Evolutionary conservation across 495 filamentous ascomycete genomes (phyloP).

Genomic region (Daldinia decipiens): DNA sequence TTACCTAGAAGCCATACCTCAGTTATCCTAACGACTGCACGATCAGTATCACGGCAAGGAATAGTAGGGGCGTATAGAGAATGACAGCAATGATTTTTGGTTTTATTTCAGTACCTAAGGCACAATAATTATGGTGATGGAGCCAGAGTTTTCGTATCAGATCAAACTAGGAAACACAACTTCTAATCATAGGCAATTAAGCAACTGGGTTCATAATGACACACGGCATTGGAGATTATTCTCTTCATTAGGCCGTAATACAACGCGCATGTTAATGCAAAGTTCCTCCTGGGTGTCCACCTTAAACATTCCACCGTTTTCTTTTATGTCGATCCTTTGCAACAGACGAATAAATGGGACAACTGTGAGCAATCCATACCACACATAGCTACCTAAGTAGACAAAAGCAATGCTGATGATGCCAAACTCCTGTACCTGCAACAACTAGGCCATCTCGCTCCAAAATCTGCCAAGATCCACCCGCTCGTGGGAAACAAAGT

Average conservation of each 20-base stretch:
- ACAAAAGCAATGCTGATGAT: constrained; percentile 4
- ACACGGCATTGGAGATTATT: neutral
- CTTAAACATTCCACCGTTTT: constrained; percentile 12
- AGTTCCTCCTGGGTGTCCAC: constrained; percentile 11
- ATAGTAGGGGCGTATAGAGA: too few relatives aligned
- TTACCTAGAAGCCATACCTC: too few relatives aligned
- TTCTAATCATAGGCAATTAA: constrained; percentile 1
- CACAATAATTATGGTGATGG: neutral
- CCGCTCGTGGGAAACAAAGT: neutral
- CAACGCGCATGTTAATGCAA: constrained; percentile 10
- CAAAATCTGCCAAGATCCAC: constrained; percentile 6
- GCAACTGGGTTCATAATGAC: neutral
- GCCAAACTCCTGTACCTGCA: constrained; percentile 6
- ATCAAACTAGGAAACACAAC: neutral
- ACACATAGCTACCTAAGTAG: constrained; percentile 6
- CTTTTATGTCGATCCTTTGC: constrained; percentile 12
- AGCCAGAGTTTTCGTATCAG: neutral
- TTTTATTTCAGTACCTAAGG: too few relatives aligned
- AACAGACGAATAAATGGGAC: neutral
- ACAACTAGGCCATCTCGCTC: neutral
- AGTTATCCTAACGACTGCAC: too few relatives aligned
- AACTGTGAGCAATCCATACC: neutral
- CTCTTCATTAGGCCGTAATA: constrained; percentile 16
- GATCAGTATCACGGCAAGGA: too few relatives aligned
- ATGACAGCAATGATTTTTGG: too few relatives aligned